A percentile compares a stretch with the other conserved stretches of the same genome.
These are phyloP conservation scores for Thermoascus crustaceus DNA, from an alignment of 2,329 filamentous ascomycete species.

Conservation along the genomic window DNA sequence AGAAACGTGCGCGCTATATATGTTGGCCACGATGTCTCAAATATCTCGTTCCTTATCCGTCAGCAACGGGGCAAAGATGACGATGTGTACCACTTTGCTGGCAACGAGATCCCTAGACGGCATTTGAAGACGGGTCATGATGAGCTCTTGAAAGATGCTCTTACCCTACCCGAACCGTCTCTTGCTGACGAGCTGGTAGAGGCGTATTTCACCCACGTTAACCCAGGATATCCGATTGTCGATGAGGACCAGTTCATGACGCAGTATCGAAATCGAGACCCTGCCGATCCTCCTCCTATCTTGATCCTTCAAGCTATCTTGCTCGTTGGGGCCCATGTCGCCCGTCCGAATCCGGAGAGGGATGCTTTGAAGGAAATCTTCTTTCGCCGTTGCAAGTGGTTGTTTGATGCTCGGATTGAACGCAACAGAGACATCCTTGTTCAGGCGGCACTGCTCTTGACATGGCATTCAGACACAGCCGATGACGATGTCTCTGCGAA, in stretches of 20 bases:
- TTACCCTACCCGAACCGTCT: slow-evolving; percentile 41
- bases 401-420: slow-evolving; percentile 48
- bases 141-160: slow-evolving; percentile 40
- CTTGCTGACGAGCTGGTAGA: slow-evolving; percentile 44
- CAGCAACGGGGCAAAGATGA: slow-evolving; percentile 40
- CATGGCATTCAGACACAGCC: slow-evolving; percentile 47
- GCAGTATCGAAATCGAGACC: slow-evolving; percentile 41
- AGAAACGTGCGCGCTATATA: slow-evolving; percentile 44
- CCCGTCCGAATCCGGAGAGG: slow-evolving; percentile 31
- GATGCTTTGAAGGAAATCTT: slow-evolving; percentile 42
- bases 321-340: slow-evolving; percentile 46
- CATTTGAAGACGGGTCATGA: slow-evolving; percentile 38
- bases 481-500: slow-evolving; percentile 50
- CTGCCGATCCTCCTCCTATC: slow-evolving; percentile 39
- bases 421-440: slow-evolving; percentile 46
- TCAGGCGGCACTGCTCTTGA: slow-evolving; percentile 48
- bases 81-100: slow-evolving; percentile 37
- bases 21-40: slow-evolving; percentile 49
- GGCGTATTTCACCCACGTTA: slow-evolving; percentile 45
- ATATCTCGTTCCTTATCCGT: slow-evolving; percentile 48
- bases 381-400: slow-evolving; percentile 45
- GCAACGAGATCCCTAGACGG: slow-evolving; percentile 36
- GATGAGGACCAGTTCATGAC: slow-evolving; percentile 46
- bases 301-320: slow-evolving; percentile 45
- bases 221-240: slow-evolving; percentile 45